Evolutionary conservation across 192 early-diverging fungal genomes (phyloP).

Genomic region (Umbelopsis vinacea): DNA sequence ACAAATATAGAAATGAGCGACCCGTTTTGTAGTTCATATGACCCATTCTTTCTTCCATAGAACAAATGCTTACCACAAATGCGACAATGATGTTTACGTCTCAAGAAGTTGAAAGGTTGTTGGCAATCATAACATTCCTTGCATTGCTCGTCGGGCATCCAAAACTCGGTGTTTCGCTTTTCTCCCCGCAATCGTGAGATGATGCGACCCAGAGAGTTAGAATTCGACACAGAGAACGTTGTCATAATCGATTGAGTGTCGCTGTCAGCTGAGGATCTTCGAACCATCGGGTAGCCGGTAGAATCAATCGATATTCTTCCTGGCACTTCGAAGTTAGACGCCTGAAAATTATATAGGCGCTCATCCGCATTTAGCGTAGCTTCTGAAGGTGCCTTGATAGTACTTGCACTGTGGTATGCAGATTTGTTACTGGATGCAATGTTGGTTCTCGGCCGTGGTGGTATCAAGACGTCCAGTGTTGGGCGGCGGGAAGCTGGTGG

Average conservation of each 20-base stretch:
- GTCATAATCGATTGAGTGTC: conserved; percentile 51
- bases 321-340: background rate
- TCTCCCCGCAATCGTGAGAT: conserved; percentile 58
- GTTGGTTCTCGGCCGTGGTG: background rate
- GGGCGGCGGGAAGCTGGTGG: conserved; percentile 10
- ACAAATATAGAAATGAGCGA: background rate
- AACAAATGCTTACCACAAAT: conserved; percentile 67
- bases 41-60: background rate
- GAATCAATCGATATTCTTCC: conserved; percentile 26
- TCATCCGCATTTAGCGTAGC: background rate
- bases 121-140: conserved; percentile 88
- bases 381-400: background rate
- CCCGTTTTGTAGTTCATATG: background rate
- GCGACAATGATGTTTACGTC: conserved; percentile 81
- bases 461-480: conserved; percentile 4
- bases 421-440: background rate
- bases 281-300: conserved; percentile 33
- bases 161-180: conserved; percentile 64
- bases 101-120: conserved; percentile 66
- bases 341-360: background rate
- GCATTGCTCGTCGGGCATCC: conserved; percentile 85
- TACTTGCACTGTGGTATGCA: background rate
- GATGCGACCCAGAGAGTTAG: conserved; percentile 52
- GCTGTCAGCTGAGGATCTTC: conserved; percentile 42
- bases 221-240: conserved; percentile 46